Conservation (phyloP, 805 yeast genomes). For the Metschnikowia cubensis region DNA sequence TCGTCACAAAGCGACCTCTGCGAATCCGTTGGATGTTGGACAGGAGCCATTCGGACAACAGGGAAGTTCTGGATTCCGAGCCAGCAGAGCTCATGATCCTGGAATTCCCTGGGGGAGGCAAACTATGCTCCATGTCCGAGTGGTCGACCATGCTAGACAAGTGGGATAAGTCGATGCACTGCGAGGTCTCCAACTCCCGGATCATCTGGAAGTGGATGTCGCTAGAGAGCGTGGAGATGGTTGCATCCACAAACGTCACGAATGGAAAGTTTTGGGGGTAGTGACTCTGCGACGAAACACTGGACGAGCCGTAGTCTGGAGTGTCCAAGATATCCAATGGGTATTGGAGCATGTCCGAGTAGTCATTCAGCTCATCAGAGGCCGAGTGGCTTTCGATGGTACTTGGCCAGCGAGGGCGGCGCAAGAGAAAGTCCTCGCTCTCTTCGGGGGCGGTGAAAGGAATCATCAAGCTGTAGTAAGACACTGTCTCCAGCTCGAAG, state of each 20-base stretch:
- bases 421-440: too few relatives aligned
- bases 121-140: background rate
- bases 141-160: background rate
- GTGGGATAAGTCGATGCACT: background rate
- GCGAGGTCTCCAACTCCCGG: background rate
- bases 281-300: too few relatives aligned
- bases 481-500: too few relatives aligned
- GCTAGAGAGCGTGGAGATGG: background rate
- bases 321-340: too few relatives aligned
- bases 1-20: background rate
- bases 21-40: background rate
- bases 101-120: background rate
- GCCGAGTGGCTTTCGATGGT: too few relatives aligned
- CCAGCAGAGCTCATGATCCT: background rate
- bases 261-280: too few relatives aligned
- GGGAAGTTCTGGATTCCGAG: background rate
- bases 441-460: too few relatives aligned
- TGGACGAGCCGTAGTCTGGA: too few relatives aligned
- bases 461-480: too few relatives aligned
- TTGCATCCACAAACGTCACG: background rate
- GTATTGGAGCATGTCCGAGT: too few relatives aligned
- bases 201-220: background rate
- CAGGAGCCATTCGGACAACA: background rate
- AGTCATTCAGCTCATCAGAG: too few relatives aligned
- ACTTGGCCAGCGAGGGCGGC: too few relatives aligned